phyloP scores from a whole-genome alignment of 2,329 filamentous ascomycete genomes.

The Trichophaea hybrida region DNA sequence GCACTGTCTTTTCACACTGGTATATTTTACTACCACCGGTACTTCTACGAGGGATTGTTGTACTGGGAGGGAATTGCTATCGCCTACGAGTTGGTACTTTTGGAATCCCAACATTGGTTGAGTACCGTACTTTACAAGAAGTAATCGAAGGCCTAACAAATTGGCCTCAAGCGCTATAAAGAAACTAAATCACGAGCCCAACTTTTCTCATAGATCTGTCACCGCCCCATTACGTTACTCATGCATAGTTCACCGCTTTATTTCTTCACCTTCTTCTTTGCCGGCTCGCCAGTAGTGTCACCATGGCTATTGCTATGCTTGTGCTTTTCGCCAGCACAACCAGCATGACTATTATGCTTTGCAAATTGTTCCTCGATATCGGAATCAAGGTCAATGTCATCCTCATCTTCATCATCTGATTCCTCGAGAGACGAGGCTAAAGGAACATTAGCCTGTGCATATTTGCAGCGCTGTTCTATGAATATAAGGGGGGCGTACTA shows the following conservation, averaged over 20 bases:
- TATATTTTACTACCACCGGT: too few species aligned
- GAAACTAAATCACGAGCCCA: too few species aligned
- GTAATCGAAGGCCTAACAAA: too few species aligned
- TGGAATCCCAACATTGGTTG: too few species aligned
- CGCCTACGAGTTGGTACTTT: too few species aligned
- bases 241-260: background rate
- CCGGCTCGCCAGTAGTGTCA: background rate
- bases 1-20: background rate
- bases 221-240: background rate
- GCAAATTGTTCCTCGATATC: slow-evolving; percentile 28
- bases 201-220: too few species aligned
- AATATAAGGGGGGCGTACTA: slow-evolving; percentile 43
- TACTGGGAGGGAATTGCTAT: too few species aligned
- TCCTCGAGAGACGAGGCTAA: slow-evolving; percentile 54
- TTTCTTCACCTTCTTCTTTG: slow-evolving; percentile 20
- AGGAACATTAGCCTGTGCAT: slow-evolving; percentile 28
- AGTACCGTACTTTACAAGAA: too few species aligned
- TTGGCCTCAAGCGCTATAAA: too few species aligned
- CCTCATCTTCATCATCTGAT: slow-evolving; percentile 45
- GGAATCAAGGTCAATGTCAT: slow-evolving; percentile 32
- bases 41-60: too few species aligned
- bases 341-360: slow-evolving; percentile 23
- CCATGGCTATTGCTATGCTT: background rate
- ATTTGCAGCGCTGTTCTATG: background rate
- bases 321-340: slow-evolving; percentile 11